Evolutionary conservation across 2,329 filamentous ascomycete genomes (phyloP), one percentile per base, ranked within the genome.

Genomic region (Aspergillus piperis): DNA sequence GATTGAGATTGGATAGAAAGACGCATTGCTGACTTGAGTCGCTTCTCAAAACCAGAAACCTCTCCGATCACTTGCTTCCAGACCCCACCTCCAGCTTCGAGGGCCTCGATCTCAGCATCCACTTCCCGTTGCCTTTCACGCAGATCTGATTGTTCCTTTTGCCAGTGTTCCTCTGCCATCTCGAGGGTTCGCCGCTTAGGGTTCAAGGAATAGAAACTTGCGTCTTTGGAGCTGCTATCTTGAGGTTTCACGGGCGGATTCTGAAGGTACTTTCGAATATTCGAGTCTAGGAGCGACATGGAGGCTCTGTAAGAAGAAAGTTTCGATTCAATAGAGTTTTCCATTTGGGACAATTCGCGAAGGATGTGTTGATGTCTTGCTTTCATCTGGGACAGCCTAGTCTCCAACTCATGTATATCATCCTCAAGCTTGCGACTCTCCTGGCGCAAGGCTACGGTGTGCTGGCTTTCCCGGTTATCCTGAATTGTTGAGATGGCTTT

Each of bases 101-200:
- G 75, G 2, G 86, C 86, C 21, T 77, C 70, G 47, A 82, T 82
- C 66, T 88, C 86, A 25, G 75, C 73, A 60, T 85, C 79, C 3
- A 83, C 78, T 48, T 77, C 73, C 32, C 78, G 68, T 50, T 79
- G 80, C 58, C 80, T 79, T 47, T 76, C 73, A 3, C 75, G 68
- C 15, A 85, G 66, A 8, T 73, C 71, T 13, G 75, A 77, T 52
- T 80, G 77, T 66, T 87, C 84, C 2, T 76, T 74, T 17, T 74
- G 72, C 80, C 83, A 87, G 63, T 86, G 81, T 44, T 86, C 83
- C 58, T 79, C 79, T 4, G 84, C 86, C 80, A 88, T 82, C 30
- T 83, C 81, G 25, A 88, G 77, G 1, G 85, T 88, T 44, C 86
- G 78, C 38, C 84, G 80, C 57, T 84, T 81, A 0, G 80, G 75